Conservation (phyloP, 306 rosid genomes). For the Vachellia pachyceras region DNA sequence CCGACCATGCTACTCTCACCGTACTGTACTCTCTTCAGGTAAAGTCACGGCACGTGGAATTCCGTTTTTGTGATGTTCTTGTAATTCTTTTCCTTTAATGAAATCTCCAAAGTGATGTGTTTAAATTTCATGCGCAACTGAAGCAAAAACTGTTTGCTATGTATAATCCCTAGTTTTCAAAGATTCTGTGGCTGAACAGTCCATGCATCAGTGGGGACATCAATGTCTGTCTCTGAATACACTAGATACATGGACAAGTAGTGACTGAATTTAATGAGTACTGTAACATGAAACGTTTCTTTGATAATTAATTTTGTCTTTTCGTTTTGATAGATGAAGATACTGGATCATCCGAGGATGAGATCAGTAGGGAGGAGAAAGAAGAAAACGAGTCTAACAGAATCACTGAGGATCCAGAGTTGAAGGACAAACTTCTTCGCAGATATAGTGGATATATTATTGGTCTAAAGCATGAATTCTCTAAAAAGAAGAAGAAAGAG, state of each 20-base stretch:
- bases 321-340: conserved; percentile 44
- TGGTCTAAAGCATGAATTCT: conserved; percentile 67
- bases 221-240: not conserved
- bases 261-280: not conserved
- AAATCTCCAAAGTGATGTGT: not conserved
- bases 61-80: not conserved
- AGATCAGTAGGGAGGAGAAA: conserved; percentile 46
- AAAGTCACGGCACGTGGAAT: not conserved
- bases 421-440: conserved; percentile 68
- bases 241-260: conserved; percentile 1
- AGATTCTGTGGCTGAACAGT: not conserved
- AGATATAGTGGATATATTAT: conserved; percentile 68
- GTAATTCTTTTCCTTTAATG: not conserved
- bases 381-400: conserved; percentile 42
- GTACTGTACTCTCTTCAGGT: not conserved
- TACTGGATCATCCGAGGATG: conserved; percentile 54
- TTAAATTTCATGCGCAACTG: not conserved
- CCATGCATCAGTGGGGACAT: not conserved
- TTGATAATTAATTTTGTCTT: not conserved
- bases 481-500: conserved; percentile 67
- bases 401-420: conserved; percentile 48
- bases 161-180: not conserved
- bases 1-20: not conserved
- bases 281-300: not conserved
- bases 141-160: not conserved